Base-by-base conservation (phyloP, 2,329 filamentous ascomycete genomes). In the Sarocladium oryzae region DNA sequence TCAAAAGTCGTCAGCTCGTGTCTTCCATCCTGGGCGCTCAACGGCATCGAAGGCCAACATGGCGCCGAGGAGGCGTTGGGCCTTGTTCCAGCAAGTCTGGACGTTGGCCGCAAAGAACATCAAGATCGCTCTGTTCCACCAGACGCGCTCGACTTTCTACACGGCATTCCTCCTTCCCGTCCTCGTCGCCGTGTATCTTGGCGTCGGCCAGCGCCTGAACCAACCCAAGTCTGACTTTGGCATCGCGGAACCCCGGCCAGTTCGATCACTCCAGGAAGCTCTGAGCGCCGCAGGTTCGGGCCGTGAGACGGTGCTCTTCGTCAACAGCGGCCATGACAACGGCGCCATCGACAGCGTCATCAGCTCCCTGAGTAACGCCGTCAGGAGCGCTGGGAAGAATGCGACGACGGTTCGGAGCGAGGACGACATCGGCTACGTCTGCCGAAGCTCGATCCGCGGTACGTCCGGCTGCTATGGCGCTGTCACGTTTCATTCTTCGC, bases 121-220 rank as follows among this genome's bases (percentile, higher is more conserved):
- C 53, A 74, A 74, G 53, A 81, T 84, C 57, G 69, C 79, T 30
- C 58, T 80, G 41, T 56, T 71, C 46, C 77, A 79, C 4, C 79
- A 81, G 63, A 57, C 64, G 15, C 54, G 75, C 16, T 70, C 74
- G 9, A 81, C 80, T 0, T 50, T 74, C 35, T 69, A 82, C 55
- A 76, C 77, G 50, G 75, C 79, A 1, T 71, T 84, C 52, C 49
- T 83, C 18, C 71, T 83, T 2, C 81, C 81, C 11, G 65, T 84
- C 50, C 63, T 76, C 45, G 66, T 82, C 50, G 74, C 77, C 40
- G 67, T 75, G 20, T 82, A 83, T 56, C 69, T 84, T 30, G 76
- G 73, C 40, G 88, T 85, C 64, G 84, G 88, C 6, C 82, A 86
- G 56, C 89, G 89, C 63, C 79, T 95, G 56, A 91, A 92, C 61